These are phyloP conservation scores for Endotrypanum monterogeii DNA, from an alignment of 208 protist genomes.

Conservation along the genomic window DNA sequence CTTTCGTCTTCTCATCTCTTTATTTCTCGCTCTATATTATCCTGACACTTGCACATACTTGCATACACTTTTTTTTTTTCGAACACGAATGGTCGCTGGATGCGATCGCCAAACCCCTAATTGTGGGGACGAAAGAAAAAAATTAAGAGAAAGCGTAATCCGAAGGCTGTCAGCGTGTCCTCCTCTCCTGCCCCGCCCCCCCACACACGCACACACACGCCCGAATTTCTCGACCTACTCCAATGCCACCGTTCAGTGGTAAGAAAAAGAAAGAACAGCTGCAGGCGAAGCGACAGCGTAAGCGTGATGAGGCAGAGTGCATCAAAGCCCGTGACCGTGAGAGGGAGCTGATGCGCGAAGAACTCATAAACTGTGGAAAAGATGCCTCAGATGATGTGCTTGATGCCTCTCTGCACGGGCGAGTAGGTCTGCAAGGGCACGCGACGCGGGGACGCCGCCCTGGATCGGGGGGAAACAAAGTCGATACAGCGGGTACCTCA, in stretches of 20 bases:
- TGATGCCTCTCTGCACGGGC: constrained; percentile 21
- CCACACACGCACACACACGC: constrained; percentile 1
- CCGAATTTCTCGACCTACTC: too few species aligned
- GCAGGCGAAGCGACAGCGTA: constrained; percentile 79
- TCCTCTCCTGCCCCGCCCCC: not conserved
- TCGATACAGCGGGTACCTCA: not conserved
- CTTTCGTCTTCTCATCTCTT: not conserved
- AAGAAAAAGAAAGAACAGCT: constrained; percentile 94
- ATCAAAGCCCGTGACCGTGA: constrained; percentile 20
- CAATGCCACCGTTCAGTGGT: constrained; percentile 83
- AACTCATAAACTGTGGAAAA: constrained; percentile 22
- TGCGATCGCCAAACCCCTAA: too few species aligned
- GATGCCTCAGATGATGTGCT: constrained; percentile 24
- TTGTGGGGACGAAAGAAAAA: too few species aligned
- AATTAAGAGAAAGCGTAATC: too few species aligned
- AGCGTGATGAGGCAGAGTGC: constrained; percentile 54
- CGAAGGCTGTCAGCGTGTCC: too few species aligned
- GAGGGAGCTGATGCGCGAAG: constrained; percentile 32
- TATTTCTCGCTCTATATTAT: not conserved
- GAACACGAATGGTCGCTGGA: too few species aligned
- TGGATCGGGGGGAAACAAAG: constrained; percentile 11
- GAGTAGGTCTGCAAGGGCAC: constrained; percentile 10
- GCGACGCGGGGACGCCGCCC: constrained; percentile 1
- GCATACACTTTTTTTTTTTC: too few species aligned
- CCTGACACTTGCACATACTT: not conserved